These are phyloP conservation scores for Turritis glabra DNA, from an alignment of 345 rosid genomes.

Conservation along the genomic window DNA sequence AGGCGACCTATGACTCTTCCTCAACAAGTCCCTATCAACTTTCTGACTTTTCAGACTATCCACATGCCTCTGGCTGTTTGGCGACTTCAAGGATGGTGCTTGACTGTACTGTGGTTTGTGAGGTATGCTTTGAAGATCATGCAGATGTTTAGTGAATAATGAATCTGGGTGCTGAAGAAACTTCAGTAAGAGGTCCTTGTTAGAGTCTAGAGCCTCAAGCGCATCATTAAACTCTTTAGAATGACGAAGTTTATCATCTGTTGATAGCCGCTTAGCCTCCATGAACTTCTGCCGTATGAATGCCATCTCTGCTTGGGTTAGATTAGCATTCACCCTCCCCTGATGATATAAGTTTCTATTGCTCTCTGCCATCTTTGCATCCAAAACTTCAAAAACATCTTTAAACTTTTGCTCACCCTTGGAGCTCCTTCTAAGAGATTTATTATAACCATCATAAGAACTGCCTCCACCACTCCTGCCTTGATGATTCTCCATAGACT, in stretches of 20 bases:
- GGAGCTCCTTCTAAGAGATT: conserved; percentile 65
- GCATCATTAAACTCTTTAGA: conserved; percentile 77
- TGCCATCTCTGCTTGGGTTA: conserved; percentile 68
- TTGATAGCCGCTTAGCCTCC: conserved; percentile 77
- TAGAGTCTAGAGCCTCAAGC: conserved; percentile 78
- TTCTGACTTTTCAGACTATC: conserved; percentile 37
- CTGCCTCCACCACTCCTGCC: conserved; percentile 40
- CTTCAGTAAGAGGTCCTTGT: conserved; percentile 72
- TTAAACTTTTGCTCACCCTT: conserved; percentile 83
- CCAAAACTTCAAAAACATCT: conserved; percentile 94
- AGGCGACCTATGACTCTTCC: conserved; percentile 37
- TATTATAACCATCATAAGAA: conserved; percentile 42
- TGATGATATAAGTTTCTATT: conserved; percentile 37
- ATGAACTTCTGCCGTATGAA: conserved; percentile 70
- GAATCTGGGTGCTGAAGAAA: conserved; percentile 91
- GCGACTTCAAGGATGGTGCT: conserved; percentile 45
- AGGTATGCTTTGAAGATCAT: conserved; percentile 56
- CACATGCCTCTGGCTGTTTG: conserved; percentile 40
- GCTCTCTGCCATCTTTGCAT: conserved; percentile 53
- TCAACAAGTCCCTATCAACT: conserved; percentile 45
- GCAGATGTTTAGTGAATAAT: conserved; percentile 74
- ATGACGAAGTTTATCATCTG: conserved; percentile 68
- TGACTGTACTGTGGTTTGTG: conserved; percentile 50
- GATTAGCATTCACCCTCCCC: conserved; percentile 41
- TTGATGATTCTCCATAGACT: conserved; percentile 42